phyloP scores from a whole-genome alignment of 495 filamentous ascomycete species.

The Trichocladium antarcticum region DNA sequence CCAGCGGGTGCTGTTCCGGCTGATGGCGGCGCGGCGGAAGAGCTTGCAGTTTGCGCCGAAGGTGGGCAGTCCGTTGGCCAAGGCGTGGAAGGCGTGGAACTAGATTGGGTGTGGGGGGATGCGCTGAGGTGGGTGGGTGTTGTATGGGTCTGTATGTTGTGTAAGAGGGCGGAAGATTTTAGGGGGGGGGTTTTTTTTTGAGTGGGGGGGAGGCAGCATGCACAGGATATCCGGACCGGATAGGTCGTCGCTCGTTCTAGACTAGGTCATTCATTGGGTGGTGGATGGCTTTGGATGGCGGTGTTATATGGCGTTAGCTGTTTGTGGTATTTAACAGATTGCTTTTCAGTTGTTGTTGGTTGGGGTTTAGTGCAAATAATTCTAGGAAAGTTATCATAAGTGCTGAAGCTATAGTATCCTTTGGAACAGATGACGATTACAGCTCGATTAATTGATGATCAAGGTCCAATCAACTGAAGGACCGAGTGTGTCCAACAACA shows the following conservation, averaged over 20 bases:
- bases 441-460: no score
- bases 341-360: no score
- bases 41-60: conserved; percentile 73
- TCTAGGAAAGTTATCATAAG: no score
- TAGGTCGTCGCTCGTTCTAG: neutral
- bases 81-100: conserved; percentile 10
- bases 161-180: no score
- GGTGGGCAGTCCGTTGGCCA: conserved; percentile 60
- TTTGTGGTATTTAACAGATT: neutral
- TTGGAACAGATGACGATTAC: no score
- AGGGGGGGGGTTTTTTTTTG: neutral
- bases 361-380: no score
- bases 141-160: no score
- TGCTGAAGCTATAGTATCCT: no score
- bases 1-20: conserved; percentile 46
- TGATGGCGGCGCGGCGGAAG: conserved; percentile 68
- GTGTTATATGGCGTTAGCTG: neutral
- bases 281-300: neutral
- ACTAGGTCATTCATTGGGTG: neutral
- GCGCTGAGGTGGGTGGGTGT: neutral
- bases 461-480: no score
- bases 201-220: neutral
- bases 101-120: neutral
- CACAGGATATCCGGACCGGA: neutral
- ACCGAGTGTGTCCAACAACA: no score